Base-by-base conservation (phyloP, 768 basidiomycete species). In the Pisolithus marmoratus region DNA sequence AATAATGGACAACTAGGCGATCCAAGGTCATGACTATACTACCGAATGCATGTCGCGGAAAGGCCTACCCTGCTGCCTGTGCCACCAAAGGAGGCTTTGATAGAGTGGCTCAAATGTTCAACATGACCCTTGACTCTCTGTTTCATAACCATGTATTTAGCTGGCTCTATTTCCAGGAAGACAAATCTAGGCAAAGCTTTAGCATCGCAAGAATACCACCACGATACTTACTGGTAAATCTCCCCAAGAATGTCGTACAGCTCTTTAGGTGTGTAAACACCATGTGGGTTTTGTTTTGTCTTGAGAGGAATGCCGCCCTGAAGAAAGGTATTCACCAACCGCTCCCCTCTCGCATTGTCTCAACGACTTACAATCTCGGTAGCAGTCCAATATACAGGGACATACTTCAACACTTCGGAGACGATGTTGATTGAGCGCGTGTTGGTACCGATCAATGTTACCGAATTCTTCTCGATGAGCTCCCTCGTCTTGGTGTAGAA, bases 221-320 rank as follows among this genome's bases (percentile, higher is more conserved):
- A 9, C 8, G n/a, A 36, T 29, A 19, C 67, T 58, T 24, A 88
- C 83, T 79, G 69, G 65, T 90, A 91, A 48, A 91, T 84, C 20
- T 87, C 83, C 23, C 78, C 73, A 8, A 90, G 75, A 37, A 83
- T 82, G 17, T 74, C 66, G 56, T 78, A 87, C 41, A 92, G 68
- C 59, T 87, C 78, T 40, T 69, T 58, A 29, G 83, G 74, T 2
- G 84, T 84, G 60, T 81, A 87, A 34, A 71, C 69, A n/a, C 84
- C 88, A n/a, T 72, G 59, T 22, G 74, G 71, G 14, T 75, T 62
- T 3, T 74, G 58, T 49, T 76, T 76, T 2, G 77, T 79, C 69
- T 85, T 88, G 50, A 91, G 71, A n/a, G 73, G 65, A 52, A 92
- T 82, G 14, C 87, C 87, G 51, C 83, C 84, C 88, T 90, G 58